Conservation (phyloP, 2,329 filamentous ascomycete species). For the Fusarium newnesense region DNA sequence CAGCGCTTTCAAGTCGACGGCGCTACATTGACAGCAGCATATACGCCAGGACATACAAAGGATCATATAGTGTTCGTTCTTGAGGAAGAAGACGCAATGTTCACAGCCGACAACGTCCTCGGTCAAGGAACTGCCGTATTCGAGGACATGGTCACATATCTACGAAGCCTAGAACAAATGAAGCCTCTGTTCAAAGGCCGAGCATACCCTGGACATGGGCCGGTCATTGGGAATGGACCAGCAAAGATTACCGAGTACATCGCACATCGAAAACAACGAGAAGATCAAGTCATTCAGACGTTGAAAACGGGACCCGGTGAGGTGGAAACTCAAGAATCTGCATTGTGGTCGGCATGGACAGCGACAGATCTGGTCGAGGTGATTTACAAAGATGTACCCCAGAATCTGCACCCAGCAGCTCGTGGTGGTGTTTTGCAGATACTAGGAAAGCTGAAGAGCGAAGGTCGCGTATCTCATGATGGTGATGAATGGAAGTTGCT, state of each 20-base stretch:
- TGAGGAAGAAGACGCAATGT: slow-evolving; percentile 83
- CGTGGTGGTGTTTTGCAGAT: slow-evolving; percentile 81
- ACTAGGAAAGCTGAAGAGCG: slow-evolving; percentile 78
- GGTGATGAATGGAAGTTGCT: slow-evolving; percentile 47
- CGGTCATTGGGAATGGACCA: slow-evolving; percentile 77
- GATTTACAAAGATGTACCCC: slow-evolving; percentile 84
- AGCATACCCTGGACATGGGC: slow-evolving; percentile 90
- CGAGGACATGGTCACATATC: slow-evolving; percentile 77
- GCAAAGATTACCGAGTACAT: slow-evolving; percentile 85
- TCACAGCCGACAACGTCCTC: slow-evolving; percentile 89
- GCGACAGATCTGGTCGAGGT: slow-evolving; percentile 86
- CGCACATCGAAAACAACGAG: slow-evolving; percentile 79
- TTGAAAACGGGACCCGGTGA: slow-evolving; percentile 54
- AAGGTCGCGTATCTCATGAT: slow-evolving; percentile 70
- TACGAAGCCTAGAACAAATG: slow-evolving; percentile 77
- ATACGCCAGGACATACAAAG: slow-evolving; percentile 74
- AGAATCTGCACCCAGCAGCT: slow-evolving; percentile 79
- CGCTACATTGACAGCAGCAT: slow-evolving; percentile 72
- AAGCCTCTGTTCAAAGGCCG: slow-evolving; percentile 69
- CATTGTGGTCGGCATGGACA: slow-evolving; percentile 62
- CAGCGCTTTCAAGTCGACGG: slow-evolving; percentile 68
- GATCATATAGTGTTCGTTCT: slow-evolving; percentile 86
- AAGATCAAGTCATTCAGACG: slow-evolving; percentile 78
- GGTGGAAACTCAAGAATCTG: slow-evolving; percentile 41
- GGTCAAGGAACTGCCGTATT: slow-evolving; percentile 90